Evolutionary conservation across 805 yeast genomes (phyloP), one percentile per base, ranked within the genome.

Genomic region (Saccharomycopsis fermentans): DNA sequence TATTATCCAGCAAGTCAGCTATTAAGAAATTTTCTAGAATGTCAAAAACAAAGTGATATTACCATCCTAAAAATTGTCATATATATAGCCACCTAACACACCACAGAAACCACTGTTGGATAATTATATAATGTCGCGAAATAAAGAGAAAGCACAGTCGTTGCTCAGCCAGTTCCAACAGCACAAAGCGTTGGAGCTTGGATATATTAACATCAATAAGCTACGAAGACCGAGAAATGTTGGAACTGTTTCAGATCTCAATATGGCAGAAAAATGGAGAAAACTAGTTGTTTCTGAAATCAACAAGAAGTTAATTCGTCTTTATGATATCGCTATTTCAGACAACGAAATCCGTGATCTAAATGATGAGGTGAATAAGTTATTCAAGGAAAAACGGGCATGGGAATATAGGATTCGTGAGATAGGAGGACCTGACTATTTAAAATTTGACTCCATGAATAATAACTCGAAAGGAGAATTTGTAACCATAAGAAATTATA

Each of bases 361-460:
- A 29, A 91, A 90, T 66, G 96, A 88, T 63, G 80, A 80, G 52
- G 69, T 89, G 57, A 90, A 89, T 66, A 79, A 78, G 57, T 71
- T 87, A 12, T 73, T 85, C 69, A 74, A 77, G 35, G 96, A 90
- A 69, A 82, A 82, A 62, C 69, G 78, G 43, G 81, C 85, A 0
- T 91, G 96, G 96, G 96, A 90, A 62, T 72, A 82, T 61, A 86
- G 83, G 58, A 84, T 90, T 50, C 75, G 75, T 56, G 76, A 80
- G 24, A 71, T 90, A 1, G 92, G 92, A 1, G 96, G 96, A 0
- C 83, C 87, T 1, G 85, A 87, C 67, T 82, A 83, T 65, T 66
- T 80, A 19, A 69, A 59, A 34, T 51, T 54, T 54, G 64, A 67
- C 34, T 63, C 57, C 40, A 63, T 58, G 40, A 58, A 55, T 39